Percentiles rank a stretch among this genome's conserved stretches.
Conservation (phyloP, 805 yeast genomes). For the Myxozyma udenii region DNA sequence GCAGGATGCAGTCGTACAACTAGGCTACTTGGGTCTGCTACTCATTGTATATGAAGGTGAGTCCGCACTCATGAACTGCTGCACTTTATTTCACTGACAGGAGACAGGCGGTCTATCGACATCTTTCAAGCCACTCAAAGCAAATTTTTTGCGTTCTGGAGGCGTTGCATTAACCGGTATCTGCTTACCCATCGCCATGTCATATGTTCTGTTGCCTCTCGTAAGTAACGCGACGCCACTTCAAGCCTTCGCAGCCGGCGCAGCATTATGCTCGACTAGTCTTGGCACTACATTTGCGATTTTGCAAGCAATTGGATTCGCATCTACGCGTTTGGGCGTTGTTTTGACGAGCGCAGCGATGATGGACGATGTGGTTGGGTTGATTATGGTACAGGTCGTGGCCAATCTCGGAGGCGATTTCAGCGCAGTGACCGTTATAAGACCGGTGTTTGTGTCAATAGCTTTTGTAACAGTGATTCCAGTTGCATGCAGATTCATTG, state of each 20-base stretch:
- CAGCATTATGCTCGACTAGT: slow-evolving; percentile 11
- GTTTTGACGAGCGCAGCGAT: slow-evolving; percentile 13
- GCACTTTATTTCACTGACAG: background rate
- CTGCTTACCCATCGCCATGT: slow-evolving; percentile 2
- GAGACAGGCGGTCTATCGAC: slow-evolving; percentile 5
- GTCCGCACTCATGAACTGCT: background rate
- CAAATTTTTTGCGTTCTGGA: background rate
- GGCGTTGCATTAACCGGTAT: slow-evolving; percentile 6
- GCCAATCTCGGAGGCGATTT: slow-evolving; percentile 5
- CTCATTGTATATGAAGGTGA: slow-evolving; percentile 14
- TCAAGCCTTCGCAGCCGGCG: slow-evolving; percentile 14
- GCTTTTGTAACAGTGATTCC: background rate
- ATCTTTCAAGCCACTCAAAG: slow-evolving; percentile 1
- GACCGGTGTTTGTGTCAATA: slow-evolving; percentile 6
- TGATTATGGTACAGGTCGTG: slow-evolving; percentile 4
- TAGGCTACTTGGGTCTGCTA: slow-evolving; percentile 11
- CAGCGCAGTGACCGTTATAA: background rate
- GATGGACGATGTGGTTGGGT: slow-evolving; percentile 14
- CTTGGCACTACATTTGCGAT: slow-evolving; percentile 13
- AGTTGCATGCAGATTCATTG: slow-evolving; percentile 2
- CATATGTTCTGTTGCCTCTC: slow-evolving; percentile 2
- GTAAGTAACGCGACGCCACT: slow-evolving; percentile 1
- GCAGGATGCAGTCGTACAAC: slow-evolving; percentile 5
- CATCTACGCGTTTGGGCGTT: background rate
- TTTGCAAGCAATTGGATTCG: background rate